These are phyloP conservation scores for Starmera caribaea DNA, from an alignment of 805 yeast species.

Conservation along the genomic window DNA sequence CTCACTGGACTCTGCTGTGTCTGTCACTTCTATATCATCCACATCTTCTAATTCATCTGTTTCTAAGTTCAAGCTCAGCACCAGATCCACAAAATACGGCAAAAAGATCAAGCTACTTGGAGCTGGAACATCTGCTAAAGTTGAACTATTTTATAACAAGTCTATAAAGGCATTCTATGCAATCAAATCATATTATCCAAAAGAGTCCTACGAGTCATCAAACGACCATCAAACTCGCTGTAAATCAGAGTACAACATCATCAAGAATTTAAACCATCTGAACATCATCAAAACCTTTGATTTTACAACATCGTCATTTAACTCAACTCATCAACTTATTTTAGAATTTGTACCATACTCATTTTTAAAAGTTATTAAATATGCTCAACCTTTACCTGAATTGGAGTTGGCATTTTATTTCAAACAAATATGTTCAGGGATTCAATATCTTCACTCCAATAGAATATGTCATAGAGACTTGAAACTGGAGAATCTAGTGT, in stretches of 20 bases:
- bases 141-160: constrained; percentile 21
- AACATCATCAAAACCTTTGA: constrained; percentile 72
- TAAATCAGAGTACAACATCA: constrained; percentile 66
- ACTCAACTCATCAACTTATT: constrained; percentile 44
- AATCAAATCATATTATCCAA: constrained; percentile 33
- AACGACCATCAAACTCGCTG: constrained; percentile 66
- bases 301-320: constrained; percentile 48
- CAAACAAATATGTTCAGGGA: constrained; percentile 70
- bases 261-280: constrained; percentile 59
- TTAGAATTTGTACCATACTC: constrained; percentile 89
- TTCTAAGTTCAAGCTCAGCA: no score
- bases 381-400: constrained; percentile 51
- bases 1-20: no score
- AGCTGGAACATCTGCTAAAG: constrained; percentile 25
- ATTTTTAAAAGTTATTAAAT: constrained; percentile 81
- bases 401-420: constrained; percentile 68
- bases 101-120: constrained; percentile 14
- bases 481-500: constrained; percentile 86
- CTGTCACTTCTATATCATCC: no score
- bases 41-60: no score
- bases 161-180: constrained; percentile 21
- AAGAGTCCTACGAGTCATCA: constrained; percentile 44
- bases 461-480: constrained; percentile 89
- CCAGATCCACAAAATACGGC: constrained; percentile 8
- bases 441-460: constrained; percentile 56